Evolutionary conservation across 139 green algal genomes (phyloP).

Genomic region (Coelastrella sp.): DNA sequence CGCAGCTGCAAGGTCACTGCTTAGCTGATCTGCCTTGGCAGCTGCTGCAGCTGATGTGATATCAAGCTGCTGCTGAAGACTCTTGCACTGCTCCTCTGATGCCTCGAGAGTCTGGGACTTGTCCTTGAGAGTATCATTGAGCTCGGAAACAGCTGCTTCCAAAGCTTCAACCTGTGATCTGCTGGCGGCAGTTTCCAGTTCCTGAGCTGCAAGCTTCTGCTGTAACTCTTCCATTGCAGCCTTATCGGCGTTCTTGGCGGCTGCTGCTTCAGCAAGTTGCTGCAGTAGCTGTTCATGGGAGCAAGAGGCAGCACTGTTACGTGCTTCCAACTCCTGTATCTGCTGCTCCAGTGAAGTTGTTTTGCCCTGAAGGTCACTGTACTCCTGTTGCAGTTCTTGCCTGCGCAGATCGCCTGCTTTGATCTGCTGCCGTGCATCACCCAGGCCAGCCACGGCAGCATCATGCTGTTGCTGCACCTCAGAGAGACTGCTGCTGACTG

Average conservation of each 20-base stretch:
- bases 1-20: constrained; percentile 6
- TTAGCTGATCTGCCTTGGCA: constrained; percentile 32
- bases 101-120: constrained; percentile 3
- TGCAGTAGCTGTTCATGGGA: constrained; percentile 36
- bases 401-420: not conserved
- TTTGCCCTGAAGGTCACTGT: constrained; percentile 10
- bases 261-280: not conserved
- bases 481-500: constrained; percentile 47
- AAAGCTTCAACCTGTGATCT: not conserved
- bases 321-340: constrained; percentile 2
- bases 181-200: not conserved
- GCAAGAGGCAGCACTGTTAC: not conserved
- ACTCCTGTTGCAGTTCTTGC: constrained; percentile 37
- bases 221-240: constrained; percentile 2
- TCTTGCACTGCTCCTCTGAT: constrained; percentile 22
- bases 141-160: constrained; percentile 28
- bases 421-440: constrained; percentile 25
- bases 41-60: not conserved
- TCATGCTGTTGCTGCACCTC: constrained; percentile 60
- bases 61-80: constrained; percentile 20
- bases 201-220: constrained; percentile 39
- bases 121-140: not conserved
- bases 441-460: constrained; percentile 16
- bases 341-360: constrained; percentile 15
- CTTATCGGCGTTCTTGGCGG: not conserved